These are phyloP conservation scores for Cyberlindnera mycetangii DNA, from an alignment of 805 yeast genomes.

Conservation along the genomic window DNA sequence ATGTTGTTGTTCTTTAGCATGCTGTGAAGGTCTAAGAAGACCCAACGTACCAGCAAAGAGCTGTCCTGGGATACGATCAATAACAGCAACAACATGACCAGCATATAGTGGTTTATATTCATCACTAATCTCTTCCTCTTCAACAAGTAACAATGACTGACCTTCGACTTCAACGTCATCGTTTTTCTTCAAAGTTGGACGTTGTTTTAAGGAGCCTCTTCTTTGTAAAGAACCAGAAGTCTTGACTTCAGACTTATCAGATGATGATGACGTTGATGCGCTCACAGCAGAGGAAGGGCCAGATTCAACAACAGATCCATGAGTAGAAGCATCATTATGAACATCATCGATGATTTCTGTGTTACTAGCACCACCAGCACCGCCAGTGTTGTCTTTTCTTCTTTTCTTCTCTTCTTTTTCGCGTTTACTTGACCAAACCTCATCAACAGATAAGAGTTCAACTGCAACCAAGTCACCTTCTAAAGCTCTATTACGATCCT, in stretches of 20 bases:
- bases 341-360: constrained; percentile 69
- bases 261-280: not conserved
- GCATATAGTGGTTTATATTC: constrained; percentile 93
- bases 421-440: constrained; percentile 94
- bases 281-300: constrained; percentile 4
- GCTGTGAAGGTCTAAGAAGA: constrained; percentile 90
- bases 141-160: constrained; percentile 84
- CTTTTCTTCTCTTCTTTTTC: constrained; percentile 97
- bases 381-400: constrained; percentile 58
- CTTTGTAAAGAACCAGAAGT: constrained; percentile 52
- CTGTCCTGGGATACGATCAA: constrained; percentile 97
- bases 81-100: constrained; percentile 97
- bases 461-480: constrained; percentile 97
- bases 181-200: constrained; percentile 96
- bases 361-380: constrained; percentile 34
- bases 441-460: constrained; percentile 91
- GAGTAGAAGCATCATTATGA: constrained; percentile 77
- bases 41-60: constrained; percentile 94
- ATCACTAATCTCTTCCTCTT: constrained; percentile 93
- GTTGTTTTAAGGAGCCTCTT: constrained; percentile 86
- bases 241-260: constrained; percentile 26
- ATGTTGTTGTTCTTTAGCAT: constrained; percentile 36
- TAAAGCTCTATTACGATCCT: constrained; percentile 94
- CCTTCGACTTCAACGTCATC: constrained; percentile 99
- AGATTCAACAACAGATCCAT: constrained; percentile 22